These are phyloP conservation scores for Biscogniauxia sp. DNA, from an alignment of 2,329 filamentous ascomycete species.

Conservation along the genomic window DNA sequence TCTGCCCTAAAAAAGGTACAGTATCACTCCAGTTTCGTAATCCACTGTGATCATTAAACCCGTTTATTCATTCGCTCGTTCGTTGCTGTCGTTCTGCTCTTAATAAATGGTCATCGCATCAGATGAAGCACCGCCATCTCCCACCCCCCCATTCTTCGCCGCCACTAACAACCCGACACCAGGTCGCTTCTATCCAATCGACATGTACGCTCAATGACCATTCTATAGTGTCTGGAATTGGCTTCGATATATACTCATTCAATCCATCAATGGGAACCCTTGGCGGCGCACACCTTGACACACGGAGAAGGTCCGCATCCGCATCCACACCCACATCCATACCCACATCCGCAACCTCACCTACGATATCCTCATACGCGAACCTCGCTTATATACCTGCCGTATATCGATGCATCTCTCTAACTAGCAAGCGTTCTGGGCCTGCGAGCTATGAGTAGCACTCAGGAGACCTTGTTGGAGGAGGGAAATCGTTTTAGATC, in stretches of 20 bases:
- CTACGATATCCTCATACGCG: conserved; percentile 21
- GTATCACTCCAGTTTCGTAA: conserved; percentile 13
- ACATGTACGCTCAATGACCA: neutral
- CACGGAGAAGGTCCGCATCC: neutral
- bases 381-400: conserved; percentile 21
- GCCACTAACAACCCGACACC: neutral
- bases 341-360: too few species aligned
- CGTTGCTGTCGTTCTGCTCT: conserved; percentile 3
- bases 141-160: conserved; percentile 1
- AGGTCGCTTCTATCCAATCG: neutral
- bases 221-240: conserved; percentile 5
- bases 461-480: conserved; percentile 26
- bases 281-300: neutral
- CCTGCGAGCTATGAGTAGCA: conserved; percentile 31
- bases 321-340: conserved; percentile 21
- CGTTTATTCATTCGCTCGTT: conserved; percentile 10
- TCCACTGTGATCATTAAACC: conserved; percentile 15
- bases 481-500: conserved; percentile 24
- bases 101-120: conserved; percentile 8
- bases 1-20: conserved; percentile 16
- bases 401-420: conserved; percentile 30
- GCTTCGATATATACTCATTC: neutral
- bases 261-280: conserved; percentile 23
- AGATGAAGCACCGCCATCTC: conserved; percentile 15
- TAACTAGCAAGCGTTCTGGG: conserved; percentile 19